Conservation (phyloP, 2,329 filamentous ascomycete species). For the Diaporthe humulicola region DNA sequence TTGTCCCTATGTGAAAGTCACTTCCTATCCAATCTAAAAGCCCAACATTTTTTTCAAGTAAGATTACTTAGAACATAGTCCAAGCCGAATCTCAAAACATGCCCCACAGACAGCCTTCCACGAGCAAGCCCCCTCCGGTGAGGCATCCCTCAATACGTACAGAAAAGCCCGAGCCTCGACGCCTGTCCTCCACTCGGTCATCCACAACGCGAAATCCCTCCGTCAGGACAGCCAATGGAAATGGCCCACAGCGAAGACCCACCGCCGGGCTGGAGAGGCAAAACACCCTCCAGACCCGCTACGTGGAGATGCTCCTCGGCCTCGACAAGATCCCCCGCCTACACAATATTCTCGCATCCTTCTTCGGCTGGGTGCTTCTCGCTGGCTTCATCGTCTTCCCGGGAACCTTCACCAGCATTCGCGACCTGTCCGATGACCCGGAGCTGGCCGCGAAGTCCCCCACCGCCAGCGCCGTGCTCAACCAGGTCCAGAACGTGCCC, state of each 20-base stretch:
- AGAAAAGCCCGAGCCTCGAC: not conserved
- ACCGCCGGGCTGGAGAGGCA: slow-evolving; percentile 27
- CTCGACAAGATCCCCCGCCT: slow-evolving; percentile 58
- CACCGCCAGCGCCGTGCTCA: slow-evolving; percentile 17
- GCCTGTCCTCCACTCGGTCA: not conserved
- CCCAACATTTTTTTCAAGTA: not conserved
- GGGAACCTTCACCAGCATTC: slow-evolving; percentile 61
- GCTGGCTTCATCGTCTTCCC: slow-evolving; percentile 67
- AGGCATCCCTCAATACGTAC: not conserved
- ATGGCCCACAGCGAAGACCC: slow-evolving; percentile 6
- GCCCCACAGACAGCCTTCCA: slow-evolving; percentile 11
- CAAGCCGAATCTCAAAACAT: not conserved
- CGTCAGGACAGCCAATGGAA: not conserved
- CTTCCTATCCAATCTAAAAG: not conserved
- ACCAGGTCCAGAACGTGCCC: slow-evolving; percentile 42
- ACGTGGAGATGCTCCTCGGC: slow-evolving; percentile 61
- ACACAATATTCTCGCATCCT: slow-evolving; percentile 60
- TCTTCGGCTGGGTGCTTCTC: slow-evolving; percentile 63
- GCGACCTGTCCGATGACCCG: slow-evolving; percentile 25
- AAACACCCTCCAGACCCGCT: slow-evolving; percentile 47
- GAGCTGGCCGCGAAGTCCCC: slow-evolving; percentile 3
- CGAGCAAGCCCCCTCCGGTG: slow-evolving; percentile 17
- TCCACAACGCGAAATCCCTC: slow-evolving; percentile 11
- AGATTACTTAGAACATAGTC: not conserved
- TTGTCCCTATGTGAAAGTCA: not conserved